Percentiles rank a stretch among this genome's conserved stretches.
phyloP scores from a whole-genome alignment of 2,329 filamentous ascomycete species.

The Tolypocladium sp. region DNA sequence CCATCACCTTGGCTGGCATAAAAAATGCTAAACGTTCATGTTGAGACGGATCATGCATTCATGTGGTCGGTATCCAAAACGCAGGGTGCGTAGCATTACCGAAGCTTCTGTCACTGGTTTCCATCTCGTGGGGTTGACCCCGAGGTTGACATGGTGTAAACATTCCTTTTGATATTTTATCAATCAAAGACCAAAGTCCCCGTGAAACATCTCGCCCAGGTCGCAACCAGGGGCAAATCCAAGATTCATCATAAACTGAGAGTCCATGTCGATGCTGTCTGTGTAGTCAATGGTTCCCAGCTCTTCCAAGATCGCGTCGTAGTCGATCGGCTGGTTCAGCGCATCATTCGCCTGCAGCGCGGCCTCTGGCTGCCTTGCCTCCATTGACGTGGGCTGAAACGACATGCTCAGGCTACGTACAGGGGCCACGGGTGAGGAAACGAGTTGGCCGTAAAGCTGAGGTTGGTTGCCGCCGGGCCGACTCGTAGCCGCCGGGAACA shows the following conservation, averaged over 20 bases:
- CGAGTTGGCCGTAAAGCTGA: background rate
- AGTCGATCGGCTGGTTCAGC: slow-evolving; percentile 26
- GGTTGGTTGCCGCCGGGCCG: background rate
- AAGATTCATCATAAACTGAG: slow-evolving; percentile 58
- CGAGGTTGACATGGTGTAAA: too few species aligned
- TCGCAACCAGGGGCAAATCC: slow-evolving; percentile 55
- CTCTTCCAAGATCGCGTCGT: slow-evolving; percentile 43
- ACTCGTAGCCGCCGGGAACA: background rate
- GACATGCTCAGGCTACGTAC: too few species aligned
- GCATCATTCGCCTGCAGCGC: background rate
- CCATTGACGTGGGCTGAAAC: background rate
- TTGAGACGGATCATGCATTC: too few species aligned
- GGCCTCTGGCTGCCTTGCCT: background rate
- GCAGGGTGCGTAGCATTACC: too few species aligned
- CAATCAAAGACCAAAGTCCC: slow-evolving; percentile 25
- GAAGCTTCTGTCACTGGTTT: too few species aligned
- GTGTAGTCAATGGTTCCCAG: slow-evolving; percentile 40
- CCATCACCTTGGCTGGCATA: background rate
- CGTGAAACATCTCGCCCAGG: slow-evolving; percentile 40
- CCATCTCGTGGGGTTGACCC: too few species aligned
- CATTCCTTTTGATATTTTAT: background rate
- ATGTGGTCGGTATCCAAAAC: too few species aligned
- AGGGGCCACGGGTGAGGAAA: background rate
- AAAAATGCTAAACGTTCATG: too few species aligned
- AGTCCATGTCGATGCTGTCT: slow-evolving; percentile 42